Evolutionary conservation across 352 stramenopile species (phyloP).

Genomic region (Pythium dissimile): DNA sequence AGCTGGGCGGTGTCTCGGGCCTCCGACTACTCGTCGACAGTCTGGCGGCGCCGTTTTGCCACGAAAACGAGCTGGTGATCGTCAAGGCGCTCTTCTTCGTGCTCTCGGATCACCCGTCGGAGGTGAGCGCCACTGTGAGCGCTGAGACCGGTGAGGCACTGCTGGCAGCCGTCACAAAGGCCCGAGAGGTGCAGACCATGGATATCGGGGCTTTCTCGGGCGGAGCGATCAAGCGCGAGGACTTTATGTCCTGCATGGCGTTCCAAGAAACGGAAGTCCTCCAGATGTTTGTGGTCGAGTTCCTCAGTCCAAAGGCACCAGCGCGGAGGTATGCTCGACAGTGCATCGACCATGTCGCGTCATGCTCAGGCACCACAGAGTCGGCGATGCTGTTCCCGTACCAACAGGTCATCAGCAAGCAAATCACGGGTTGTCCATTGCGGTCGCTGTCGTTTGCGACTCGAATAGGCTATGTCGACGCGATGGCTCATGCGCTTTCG

Average conservation of each 20-base stretch:
- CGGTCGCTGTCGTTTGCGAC: constrained; percentile 64
- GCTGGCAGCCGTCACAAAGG: constrained; percentile 52
- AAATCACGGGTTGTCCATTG: constrained; percentile 78
- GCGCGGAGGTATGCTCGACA: constrained; percentile 67
- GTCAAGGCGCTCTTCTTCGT: constrained; percentile 87
- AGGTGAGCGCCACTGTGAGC: constrained; percentile 81
- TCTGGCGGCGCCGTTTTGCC: constrained; percentile 71
- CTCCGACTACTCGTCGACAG: constrained; percentile 62
- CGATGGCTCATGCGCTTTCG: constrained; percentile 75
- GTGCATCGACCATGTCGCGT: constrained; percentile 59
- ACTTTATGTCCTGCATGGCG: constrained; percentile 65
- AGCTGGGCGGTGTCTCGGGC: constrained; percentile 73
- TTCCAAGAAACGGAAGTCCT: constrained; percentile 87
- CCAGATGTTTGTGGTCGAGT: constrained; percentile 86
- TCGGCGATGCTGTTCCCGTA: constrained; percentile 80
- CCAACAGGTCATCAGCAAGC: constrained; percentile 81
- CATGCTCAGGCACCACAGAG: constrained; percentile 48
- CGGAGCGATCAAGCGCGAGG: constrained; percentile 42
- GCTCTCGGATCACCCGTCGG: constrained; percentile 76
- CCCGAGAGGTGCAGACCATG: constrained; percentile 37
- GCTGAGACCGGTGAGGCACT: constrained; percentile 63
- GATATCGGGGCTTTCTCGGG: constrained; percentile 35
- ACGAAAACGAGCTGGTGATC: constrained; percentile 85
- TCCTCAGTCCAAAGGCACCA: constrained; percentile 71
- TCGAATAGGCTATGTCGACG: constrained; percentile 80